phyloP scores from a whole-genome alignment of 352 stramenopile species.

The Pythium apleroticum region DNA sequence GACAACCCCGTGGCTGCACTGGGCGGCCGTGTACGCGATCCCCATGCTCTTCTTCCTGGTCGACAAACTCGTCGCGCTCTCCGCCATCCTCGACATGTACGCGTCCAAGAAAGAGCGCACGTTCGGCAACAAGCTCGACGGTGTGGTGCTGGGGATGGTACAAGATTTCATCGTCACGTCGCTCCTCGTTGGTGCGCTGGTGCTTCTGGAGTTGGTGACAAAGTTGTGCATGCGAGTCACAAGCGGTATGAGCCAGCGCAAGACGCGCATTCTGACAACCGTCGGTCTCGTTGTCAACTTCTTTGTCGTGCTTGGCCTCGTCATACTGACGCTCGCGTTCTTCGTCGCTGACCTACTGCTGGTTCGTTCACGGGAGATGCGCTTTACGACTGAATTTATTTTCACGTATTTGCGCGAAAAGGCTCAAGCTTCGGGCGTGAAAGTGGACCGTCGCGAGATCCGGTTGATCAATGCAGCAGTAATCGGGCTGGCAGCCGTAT shows the following conservation, averaged over 20 bases:
- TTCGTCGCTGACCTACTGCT: constrained; percentile 43
- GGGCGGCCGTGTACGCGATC: constrained; percentile 10
- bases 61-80: constrained; percentile 5
- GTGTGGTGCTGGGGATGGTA: constrained; percentile 8
- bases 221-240: not conserved
- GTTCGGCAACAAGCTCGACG: constrained; percentile 1
- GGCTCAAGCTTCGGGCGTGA: constrained; percentile 27
- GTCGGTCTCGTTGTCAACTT: not conserved
- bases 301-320: constrained; percentile 24
- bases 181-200: constrained; percentile 2
- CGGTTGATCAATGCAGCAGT: constrained; percentile 24
- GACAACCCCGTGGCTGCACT: constrained; percentile 14
- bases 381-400: constrained; percentile 56
- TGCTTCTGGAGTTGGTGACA: constrained; percentile 6
- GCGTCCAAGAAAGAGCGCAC: constrained; percentile 5
- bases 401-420: constrained; percentile 38
- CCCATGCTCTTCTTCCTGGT: constrained; percentile 25
- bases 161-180: constrained; percentile 15
- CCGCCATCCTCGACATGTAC: constrained; percentile 11
- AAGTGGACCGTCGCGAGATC: constrained; percentile 34
- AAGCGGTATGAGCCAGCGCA: not conserved
- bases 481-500: constrained; percentile 15
- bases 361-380: constrained; percentile 39
- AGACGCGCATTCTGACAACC: not conserved
- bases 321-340: constrained; percentile 27